phyloP scores from a whole-genome alignment of 495 filamentous ascomycete genomes.

The Podospora pseudocomata region DNA sequence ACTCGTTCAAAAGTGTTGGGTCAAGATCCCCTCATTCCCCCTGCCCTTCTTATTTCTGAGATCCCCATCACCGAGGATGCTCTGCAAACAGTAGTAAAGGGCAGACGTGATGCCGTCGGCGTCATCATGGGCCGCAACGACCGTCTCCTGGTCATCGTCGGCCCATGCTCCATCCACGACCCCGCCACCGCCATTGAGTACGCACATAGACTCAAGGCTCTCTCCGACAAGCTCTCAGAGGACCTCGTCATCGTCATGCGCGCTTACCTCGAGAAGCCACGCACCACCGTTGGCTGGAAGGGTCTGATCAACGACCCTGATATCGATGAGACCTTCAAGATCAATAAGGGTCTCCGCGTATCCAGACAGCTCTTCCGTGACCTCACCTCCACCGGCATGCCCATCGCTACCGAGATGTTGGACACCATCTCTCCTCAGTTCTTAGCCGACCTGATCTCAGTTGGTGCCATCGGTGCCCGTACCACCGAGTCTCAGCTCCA shows the following conservation, averaged over 20 bases:
- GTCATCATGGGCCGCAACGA: conserved; percentile 78
- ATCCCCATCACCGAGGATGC: conserved; percentile 69
- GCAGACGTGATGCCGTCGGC: conserved; percentile 74
- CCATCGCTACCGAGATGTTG: conserved; percentile 95
- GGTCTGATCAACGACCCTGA: conserved; percentile 98
- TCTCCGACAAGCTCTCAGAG: conserved; percentile 69
- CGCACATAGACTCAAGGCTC: conserved; percentile 65
- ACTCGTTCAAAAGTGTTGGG: conserved; percentile 65
- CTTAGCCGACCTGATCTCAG: conserved; percentile 89
- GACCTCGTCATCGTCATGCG: conserved; percentile 95
- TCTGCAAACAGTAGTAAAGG: conserved; percentile 68
- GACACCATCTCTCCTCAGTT: conserved; percentile 97
- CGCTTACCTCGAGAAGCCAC: conserved; percentile 97
- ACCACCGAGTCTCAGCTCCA: conserved; percentile 98
- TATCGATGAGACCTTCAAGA: conserved; percentile 94
- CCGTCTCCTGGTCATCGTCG: conserved; percentile 89
- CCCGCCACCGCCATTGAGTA: conserved; percentile 86
- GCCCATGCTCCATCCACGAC: conserved; percentile 97
- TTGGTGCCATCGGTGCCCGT: conserved; percentile 91
- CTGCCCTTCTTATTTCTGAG: conserved; percentile 81
- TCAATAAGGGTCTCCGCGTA: conserved; percentile 95
- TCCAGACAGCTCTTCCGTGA: conserved; percentile 87
- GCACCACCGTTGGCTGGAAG: conserved; percentile 99
- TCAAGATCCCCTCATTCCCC: conserved; percentile 91
- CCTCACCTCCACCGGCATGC: conserved; percentile 79